Conservation (phyloP, 768 basidiomycete genomes). For the Xerocomellus chrysenteron region DNA sequence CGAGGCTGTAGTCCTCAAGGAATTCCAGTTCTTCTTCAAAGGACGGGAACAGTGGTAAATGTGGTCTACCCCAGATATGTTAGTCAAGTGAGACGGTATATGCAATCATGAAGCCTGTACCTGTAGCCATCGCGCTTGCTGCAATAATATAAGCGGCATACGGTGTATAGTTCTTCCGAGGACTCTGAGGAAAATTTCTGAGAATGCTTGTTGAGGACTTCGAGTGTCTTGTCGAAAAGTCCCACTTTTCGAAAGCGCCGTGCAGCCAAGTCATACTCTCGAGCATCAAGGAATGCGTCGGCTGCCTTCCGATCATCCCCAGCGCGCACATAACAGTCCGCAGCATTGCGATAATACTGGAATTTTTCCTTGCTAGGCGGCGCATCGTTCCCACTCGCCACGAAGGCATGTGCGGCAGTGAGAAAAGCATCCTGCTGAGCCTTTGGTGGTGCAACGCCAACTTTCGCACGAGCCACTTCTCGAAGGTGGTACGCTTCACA, state of each 20-base stretch:
- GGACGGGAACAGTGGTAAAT: slow-evolving; percentile 47
- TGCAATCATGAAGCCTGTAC: slow-evolving; percentile 1
- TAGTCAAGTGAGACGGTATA: not conserved
- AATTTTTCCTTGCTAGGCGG: slow-evolving; percentile 24
- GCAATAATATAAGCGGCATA: slow-evolving; percentile 48
- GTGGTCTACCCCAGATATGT: slow-evolving; percentile 38
- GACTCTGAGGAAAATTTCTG: slow-evolving; percentile 32
- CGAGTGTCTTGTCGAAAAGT: slow-evolving; percentile 52
- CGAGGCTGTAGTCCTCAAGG: slow-evolving; percentile 52
- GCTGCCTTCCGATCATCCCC: slow-evolving; percentile 46
- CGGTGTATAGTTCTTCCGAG: slow-evolving; percentile 38
- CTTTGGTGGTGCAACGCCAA: slow-evolving; percentile 24
- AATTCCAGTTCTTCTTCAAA: slow-evolving; percentile 57
- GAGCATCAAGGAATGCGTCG: slow-evolving; percentile 39
- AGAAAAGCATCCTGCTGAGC: slow-evolving; percentile 39
- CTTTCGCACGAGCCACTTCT: slow-evolving; percentile 43
- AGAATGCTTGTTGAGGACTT: slow-evolving; percentile 40
- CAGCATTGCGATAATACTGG: slow-evolving; percentile 44
- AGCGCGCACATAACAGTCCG: slow-evolving; percentile 45
- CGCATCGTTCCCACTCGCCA: slow-evolving; percentile 37
- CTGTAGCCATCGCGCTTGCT: slow-evolving; percentile 25
- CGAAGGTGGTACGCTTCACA: slow-evolving; percentile 55
- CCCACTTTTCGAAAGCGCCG: slow-evolving; percentile 49
- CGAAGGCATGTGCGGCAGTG: slow-evolving; percentile 51
- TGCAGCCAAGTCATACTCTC: slow-evolving; percentile 45